Evolutionary conservation across 2,329 filamentous ascomycete genomes (phyloP), one percentile per base, ranked within the genome.

Genomic region (Trichoderma sp.): DNA sequence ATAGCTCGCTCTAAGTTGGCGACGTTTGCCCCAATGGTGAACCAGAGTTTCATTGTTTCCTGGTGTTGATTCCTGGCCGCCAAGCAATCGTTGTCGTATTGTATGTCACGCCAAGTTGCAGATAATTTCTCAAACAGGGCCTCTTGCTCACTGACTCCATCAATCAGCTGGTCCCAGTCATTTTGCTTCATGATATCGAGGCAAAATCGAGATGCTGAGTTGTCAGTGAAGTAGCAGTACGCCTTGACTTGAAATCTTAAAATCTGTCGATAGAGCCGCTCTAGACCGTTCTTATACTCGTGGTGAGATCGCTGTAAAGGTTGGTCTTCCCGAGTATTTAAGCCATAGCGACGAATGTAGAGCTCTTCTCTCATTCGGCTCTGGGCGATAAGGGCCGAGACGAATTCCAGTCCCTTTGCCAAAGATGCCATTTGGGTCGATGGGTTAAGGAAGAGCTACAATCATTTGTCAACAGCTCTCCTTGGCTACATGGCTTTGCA

Each of bases 341-440:
- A 6, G 21, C 56, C 63, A 56, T 66, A 56, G n/a, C 30, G n/a
- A 18, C 63, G 46, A 66, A 49, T 1, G 46, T 58, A 58, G 10
- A 58, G 63, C 26, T 66, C 52, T 26, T 66, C 63, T n/a, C 63
- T 30, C 63, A 66, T 66, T 26, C 34, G 52, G n/a, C 52, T 37
- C 21, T 66, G 63, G 18, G 39, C 28, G 10, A 66, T 66, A 21
- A 66, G 52, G 3, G 30, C n/a, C 34, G 63, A 66, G 37, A 66
- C 26, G 37, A 58, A 58, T 14, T 58, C 52, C 14, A 66, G 6
- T 11, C 63, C 52, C 5, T 58, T 49, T 43, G 63, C 63, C 1
- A 66, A 37, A 11, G 63, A 56, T 58, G 37, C 18, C 30, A 37
- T 37, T 66, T 66, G 63, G 18, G 46, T 21, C 8, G 21, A 32